Base-by-base conservation (phyloP, 1,284 basidiomycete species). In the Entoloma clypeatum region DNA sequence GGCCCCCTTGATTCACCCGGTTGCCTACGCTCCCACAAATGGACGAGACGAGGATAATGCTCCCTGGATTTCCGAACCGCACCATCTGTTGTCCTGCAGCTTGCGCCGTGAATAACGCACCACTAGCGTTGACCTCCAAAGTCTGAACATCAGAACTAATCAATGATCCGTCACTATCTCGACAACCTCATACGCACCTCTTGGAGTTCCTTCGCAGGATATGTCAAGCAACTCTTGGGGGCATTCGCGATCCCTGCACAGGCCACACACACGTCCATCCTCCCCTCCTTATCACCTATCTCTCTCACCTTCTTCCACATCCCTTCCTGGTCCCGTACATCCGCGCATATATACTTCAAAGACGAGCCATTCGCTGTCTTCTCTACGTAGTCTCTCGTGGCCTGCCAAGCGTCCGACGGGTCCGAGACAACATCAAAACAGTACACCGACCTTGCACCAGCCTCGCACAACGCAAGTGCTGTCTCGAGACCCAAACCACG, bases 11-110 rank as follows among this genome's bases (percentile, higher is more conserved):
- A n/a, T n/a, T n/a, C n/a, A 83, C 88, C 63, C 68, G 77, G 67
- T 92, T 92, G 39, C 87, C 86, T 50, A 92, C 80, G 39, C 80
- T 81, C 11, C 88, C 91, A 32, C 84, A 87, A 86, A 93, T 92
- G 45, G 86, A 90, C 16, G 86, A 89, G 52, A 92, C 81, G 48
- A 91, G 64, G 49, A 90, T 76, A 50, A 93, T 89, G 52, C 86
- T 90, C 1, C 88, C 90, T 10, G 73, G 71, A 13, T 71, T 75
- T 5, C 78, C 76, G 50, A 82, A 86, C 22, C 78, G 71, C 13
- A 59, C 67, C 85, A 88, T 90, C 62, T 86, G 79, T 42, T 78
- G 71, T 5, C 86, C 88, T 7, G 81, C 87, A 0, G 85, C 85
- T 58, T 89, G 86, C 6, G 86, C 85, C 6, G 86, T 86, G 55